Evolutionary conservation across 1,139 yeast genomes (phyloP), one percentile per base, ranked within the genome.

Genomic region (Pichia sp.): DNA sequence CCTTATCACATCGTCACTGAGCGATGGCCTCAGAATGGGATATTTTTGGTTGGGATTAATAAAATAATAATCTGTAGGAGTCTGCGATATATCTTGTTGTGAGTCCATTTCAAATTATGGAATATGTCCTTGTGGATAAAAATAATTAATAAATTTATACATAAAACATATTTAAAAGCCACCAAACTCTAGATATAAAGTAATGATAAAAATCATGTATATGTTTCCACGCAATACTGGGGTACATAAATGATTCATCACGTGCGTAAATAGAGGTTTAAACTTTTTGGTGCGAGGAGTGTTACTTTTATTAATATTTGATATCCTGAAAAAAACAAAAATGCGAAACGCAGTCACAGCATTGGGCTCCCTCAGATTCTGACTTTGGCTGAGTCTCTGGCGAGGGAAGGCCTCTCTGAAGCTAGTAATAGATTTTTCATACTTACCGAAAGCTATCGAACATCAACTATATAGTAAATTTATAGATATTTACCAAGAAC

Each of bases 1-100:
- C 35, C 78, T 68, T 35, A 89, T 74, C 49, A 92, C 70, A 64
- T 90, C 86, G 51, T 81, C 79, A 44, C 80, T 62, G 0, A 95
- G 90, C 8, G 86, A 78, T 1, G 97, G 97, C 34, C 65, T 68
- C 3, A 83, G 63, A 28, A 71, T 67, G 8, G 67, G 65, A 52
- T 76, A 76, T 29, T 66, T 60, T 34, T 67, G 74, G 8, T 63
- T 56, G 7, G 70, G 64, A 50, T 74, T 75, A 10, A 74, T 67
- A 57, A 71, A 75, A 53, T 74, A 74, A 56, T 69, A 72, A 44
- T 35, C 60, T n/a, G 34, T 11, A 3, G 34, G 4, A 5, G 39
- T 3, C 18, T 8, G 4, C 6, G n/a, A 10, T 26, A 7, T 10
- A 27, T 26, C 10, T 9, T 9, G 29, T 2, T 9, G 25, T 34